Evolutionary conservation across 2,329 filamentous ascomycete genomes (phyloP).

Genomic region (Beauveria scarabaeidicola): DNA sequence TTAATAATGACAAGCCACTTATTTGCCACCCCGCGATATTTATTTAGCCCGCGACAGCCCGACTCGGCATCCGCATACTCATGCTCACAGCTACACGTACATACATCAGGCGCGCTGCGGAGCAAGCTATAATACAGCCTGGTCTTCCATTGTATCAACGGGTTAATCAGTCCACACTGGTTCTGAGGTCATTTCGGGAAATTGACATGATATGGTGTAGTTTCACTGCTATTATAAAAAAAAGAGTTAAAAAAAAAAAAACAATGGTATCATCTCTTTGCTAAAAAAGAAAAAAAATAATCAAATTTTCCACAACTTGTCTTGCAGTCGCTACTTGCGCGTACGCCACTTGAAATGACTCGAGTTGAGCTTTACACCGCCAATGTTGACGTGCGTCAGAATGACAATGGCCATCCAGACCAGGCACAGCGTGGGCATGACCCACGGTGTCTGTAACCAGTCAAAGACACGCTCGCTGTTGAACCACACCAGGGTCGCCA

Average conservation of each 20-base stretch:
- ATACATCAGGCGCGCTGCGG: background rate
- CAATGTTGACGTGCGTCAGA: conserved; percentile 21
- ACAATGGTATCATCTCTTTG: background rate
- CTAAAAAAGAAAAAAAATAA: background rate
- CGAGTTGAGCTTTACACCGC: conserved; percentile 13
- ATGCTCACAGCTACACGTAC: background rate
- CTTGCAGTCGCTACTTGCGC: background rate
- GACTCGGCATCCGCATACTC: background rate
- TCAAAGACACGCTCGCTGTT: conserved; percentile 6
- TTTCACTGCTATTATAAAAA: too few species aligned
- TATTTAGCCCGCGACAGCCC: background rate
- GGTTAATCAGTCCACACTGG: background rate
- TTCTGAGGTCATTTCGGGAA: background rate
- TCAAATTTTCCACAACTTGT: background rate
- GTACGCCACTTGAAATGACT: conserved; percentile 4
- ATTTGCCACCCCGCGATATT: background rate
- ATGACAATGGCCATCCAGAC: conserved; percentile 26
- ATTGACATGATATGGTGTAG: too few species aligned
- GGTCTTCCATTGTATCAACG: background rate
- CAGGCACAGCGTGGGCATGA: conserved; percentile 25
- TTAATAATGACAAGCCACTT: background rate
- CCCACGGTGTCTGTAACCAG: conserved; percentile 24
- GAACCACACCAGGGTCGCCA: conserved; percentile 21
- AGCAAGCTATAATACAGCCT: background rate
- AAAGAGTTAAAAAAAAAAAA: background rate